Percentiles rank a stretch among this genome's conserved stretches.
These are phyloP conservation scores for Alternaria sp. DNA, from an alignment of 2,329 filamentous ascomycete genomes.

Conservation along the genomic window DNA sequence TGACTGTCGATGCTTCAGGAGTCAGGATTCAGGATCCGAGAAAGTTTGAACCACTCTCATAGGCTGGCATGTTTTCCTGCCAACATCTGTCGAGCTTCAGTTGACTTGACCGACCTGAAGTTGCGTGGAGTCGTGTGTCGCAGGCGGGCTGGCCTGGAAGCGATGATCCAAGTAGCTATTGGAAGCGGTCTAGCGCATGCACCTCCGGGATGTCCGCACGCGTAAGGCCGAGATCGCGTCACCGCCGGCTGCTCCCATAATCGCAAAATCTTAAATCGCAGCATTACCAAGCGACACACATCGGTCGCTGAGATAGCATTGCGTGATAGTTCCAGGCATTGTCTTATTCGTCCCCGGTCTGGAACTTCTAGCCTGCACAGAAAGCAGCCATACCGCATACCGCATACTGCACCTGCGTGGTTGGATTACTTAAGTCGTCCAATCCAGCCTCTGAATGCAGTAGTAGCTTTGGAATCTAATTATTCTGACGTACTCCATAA, in stretches of 20 bases:
- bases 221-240: constrained; percentile 13
- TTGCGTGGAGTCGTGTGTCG: constrained; percentile 7
- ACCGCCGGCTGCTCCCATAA: constrained; percentile 23
- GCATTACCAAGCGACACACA: constrained; percentile 10
- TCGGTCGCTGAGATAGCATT: not conserved
- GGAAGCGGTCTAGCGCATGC: constrained; percentile 24
- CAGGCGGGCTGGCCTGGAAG: constrained; percentile 17
- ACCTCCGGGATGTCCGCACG: constrained; percentile 8
- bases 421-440: constrained; percentile 40
- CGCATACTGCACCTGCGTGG: constrained; percentile 2
- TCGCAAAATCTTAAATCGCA: constrained; percentile 23
- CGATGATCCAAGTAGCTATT: constrained; percentile 24
- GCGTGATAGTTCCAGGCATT: not conserved
- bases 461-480: constrained; percentile 14
- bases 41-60: constrained; percentile 5
- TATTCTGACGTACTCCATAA: constrained; percentile 43
- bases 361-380: not conserved
- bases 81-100: constrained; percentile 2
- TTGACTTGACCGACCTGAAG: constrained; percentile 9
- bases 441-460: constrained; percentile 17
- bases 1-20: not conserved
- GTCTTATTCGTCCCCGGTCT: constrained; percentile 12
- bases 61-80: constrained; percentile 16
- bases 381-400: constrained; percentile 5
- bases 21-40: constrained; percentile 6